A percentile compares a stretch with the other conserved stretches of the same genome.
phyloP scores from a whole-genome alignment of 2,329 filamentous ascomycete species.

The Fusarium brevicatenulatum region DNA sequence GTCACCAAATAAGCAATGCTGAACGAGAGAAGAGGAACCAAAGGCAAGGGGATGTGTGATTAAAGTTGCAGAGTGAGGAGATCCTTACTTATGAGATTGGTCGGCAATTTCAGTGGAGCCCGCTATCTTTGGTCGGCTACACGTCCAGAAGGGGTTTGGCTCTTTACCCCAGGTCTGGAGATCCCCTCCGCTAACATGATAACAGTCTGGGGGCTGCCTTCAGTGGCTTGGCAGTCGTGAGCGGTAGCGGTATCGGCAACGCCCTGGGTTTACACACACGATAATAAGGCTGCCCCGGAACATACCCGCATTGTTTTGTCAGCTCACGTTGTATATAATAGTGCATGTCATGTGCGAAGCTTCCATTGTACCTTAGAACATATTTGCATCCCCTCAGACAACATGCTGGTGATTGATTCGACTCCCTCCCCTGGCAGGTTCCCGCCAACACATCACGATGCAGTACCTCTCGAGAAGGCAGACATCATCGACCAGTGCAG shows the following conservation, averaged over 20 bases:
- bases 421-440: fast-evolving
- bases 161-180: not conserved
- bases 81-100: not conserved
- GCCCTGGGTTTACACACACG: too few relatives aligned
- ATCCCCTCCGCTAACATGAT: not conserved
- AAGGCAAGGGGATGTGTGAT: not conserved
- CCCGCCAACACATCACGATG: not conserved
- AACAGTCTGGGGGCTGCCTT: not conserved
- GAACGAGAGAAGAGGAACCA: not conserved
- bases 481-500: not conserved
- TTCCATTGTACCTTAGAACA: not conserved
- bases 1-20: not conserved
- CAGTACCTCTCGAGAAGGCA: not conserved
- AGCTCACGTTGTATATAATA: too few relatives aligned
- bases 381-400: not conserved
- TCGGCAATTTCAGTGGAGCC: not conserved
- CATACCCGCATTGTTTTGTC: too few relatives aligned
- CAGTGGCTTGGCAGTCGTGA: not conserved
- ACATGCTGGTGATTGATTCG: not conserved
- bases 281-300: too few relatives aligned
- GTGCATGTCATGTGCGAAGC: too few relatives aligned
- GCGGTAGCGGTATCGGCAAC: too few relatives aligned
- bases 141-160: not conserved
- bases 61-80: not conserved
- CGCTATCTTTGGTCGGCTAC: not conserved